These are phyloP conservation scores for Pseudofabraea citricarpa DNA, from an alignment of 2,329 filamentous ascomycete species.

Conservation along the genomic window DNA sequence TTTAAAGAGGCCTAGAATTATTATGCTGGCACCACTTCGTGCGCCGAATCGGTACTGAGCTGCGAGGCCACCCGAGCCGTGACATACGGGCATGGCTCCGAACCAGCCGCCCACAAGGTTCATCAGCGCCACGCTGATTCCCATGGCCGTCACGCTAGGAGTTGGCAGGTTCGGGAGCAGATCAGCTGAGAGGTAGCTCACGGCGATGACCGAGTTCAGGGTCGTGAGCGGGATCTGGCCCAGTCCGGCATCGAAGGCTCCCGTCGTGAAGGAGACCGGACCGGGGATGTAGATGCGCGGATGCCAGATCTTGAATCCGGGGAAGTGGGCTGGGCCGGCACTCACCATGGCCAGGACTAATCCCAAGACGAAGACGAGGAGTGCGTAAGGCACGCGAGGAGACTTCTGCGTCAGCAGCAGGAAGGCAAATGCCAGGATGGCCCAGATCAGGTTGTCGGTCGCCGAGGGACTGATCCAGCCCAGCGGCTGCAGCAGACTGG, in stretches of 20 bases:
- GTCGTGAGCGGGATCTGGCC: constrained; percentile 89
- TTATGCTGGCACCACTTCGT: constrained; percentile 76
- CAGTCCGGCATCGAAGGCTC: constrained; percentile 51
- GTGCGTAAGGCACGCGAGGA: constrained; percentile 70
- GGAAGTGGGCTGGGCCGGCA: constrained; percentile 35
- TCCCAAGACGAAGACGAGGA: constrained; percentile 66
- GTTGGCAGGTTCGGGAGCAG: constrained; percentile 65
- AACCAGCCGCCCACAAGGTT: constrained; percentile 88
- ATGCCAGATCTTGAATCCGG: constrained; percentile 54
- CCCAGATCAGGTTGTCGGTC: constrained; percentile 77
- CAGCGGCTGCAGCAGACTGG: constrained; percentile 61
- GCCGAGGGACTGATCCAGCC: constrained; percentile 61
- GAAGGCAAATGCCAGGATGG: constrained; percentile 65
- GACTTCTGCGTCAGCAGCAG: constrained; percentile 64
- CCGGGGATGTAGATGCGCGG: constrained; percentile 46
- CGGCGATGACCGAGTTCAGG: constrained; percentile 88
- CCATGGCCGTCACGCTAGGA: constrained; percentile 71
- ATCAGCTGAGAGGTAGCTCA: constrained; percentile 72
- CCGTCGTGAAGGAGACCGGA: constrained; percentile 39
- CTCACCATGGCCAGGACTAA: constrained; percentile 56
- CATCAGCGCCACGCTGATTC: constrained; percentile 76
- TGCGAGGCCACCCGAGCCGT: constrained; percentile 85
- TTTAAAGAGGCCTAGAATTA: constrained; percentile 74
- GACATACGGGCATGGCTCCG: constrained; percentile 91
- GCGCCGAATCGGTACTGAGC: constrained; percentile 91